Conservation (phyloP, 495 filamentous ascomycete genomes). For the Lepraria neglecta region DNA sequence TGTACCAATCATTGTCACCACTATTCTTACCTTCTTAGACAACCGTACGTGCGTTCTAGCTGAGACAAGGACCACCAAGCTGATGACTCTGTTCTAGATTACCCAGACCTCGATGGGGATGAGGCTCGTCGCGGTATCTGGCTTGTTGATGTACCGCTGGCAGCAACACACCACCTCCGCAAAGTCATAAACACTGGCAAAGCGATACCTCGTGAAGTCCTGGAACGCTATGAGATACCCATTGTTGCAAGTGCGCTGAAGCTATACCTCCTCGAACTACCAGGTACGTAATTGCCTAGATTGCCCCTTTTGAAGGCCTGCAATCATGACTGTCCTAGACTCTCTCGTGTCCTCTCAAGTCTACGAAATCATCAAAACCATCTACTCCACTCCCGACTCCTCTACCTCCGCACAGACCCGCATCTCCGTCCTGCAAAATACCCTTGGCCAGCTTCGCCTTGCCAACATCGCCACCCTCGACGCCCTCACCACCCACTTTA, state of each 20-base stretch:
- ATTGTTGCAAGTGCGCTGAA: conserved; percentile 91
- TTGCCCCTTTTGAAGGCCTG: background rate
- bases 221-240: conserved; percentile 84
- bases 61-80: conserved; percentile 22
- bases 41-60: conserved; percentile 50
- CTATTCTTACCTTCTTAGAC: conserved; percentile 88
- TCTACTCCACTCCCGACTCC: conserved; percentile 54
- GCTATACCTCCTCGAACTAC: conserved; percentile 91
- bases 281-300: conserved; percentile 49
- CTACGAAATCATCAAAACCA: conserved; percentile 97
- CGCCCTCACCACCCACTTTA: conserved; percentile 96
- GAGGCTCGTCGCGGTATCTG: conserved; percentile 89
- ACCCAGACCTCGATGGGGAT: conserved; percentile 95
- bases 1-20: conserved; percentile 87
- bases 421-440: conserved; percentile 89
- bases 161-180: conserved; percentile 78
- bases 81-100: conserved; percentile 47
- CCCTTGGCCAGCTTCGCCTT: conserved; percentile 86
- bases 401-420: conserved; percentile 71
- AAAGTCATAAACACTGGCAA: conserved; percentile 83
- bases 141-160: conserved; percentile 84
- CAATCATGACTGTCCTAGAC: conserved; percentile 46
- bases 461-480: conserved; percentile 98
- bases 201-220: conserved; percentile 62
- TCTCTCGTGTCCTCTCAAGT: conserved; percentile 96